phyloP scores from a whole-genome alignment of 345 rosid genomes.

The Eutrema heterophyllum region DNA sequence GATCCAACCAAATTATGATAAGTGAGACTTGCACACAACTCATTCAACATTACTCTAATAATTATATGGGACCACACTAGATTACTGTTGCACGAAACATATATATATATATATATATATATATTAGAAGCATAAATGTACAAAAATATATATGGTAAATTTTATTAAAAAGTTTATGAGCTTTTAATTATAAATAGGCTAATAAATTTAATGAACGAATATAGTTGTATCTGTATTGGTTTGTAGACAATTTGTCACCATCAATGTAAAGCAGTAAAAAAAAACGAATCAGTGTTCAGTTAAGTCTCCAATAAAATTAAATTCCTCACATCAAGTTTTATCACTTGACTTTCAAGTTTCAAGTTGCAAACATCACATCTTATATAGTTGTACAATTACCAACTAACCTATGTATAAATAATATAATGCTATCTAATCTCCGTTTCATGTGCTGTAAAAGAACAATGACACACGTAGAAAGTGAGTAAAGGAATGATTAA shows the following conservation, averaged over 20 bases:
- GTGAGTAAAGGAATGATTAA: conserved; percentile 23
- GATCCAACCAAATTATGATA: conserved; percentile 28
- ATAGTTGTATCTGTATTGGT: not conserved
- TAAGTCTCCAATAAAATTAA: not conserved
- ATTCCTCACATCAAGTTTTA: not conserved
- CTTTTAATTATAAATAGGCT: not conserved
- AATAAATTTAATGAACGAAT: not conserved
- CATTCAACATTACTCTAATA: conserved; percentile 18
- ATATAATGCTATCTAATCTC: not conserved
- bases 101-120: not conserved
- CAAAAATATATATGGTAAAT: not conserved
- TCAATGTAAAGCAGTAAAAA: not conserved
- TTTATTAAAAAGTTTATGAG: not conserved
- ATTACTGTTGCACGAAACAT: not conserved
- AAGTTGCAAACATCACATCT: not conserved
- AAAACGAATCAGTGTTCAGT: not conserved
- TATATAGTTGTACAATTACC: not conserved
- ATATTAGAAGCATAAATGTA: not conserved
- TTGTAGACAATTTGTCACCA: not conserved
- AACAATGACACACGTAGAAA: conserved; percentile 21
- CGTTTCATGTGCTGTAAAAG: conserved; percentile 25
- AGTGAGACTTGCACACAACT: conserved; percentile 32
- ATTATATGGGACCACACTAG: conserved; percentile 9
- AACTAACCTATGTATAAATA: not conserved
- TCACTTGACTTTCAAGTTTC: not conserved